phyloP scores from a whole-genome alignment of 2,329 filamentous ascomycete species.

The Fusarium miscanthi region DNA sequence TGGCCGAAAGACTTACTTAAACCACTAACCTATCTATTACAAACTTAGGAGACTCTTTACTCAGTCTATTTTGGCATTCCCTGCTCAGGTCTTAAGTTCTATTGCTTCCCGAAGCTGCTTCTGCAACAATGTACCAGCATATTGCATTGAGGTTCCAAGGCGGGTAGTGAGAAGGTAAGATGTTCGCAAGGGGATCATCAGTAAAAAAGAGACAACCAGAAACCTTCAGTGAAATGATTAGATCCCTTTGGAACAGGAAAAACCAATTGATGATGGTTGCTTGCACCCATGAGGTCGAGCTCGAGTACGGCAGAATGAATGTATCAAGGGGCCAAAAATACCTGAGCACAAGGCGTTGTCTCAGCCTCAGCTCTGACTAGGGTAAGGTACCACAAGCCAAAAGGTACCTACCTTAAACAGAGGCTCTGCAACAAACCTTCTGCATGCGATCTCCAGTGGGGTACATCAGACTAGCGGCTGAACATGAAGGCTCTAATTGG shows the following conservation, averaged over 20 bases:
- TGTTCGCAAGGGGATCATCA: background rate
- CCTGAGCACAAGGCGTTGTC: background rate
- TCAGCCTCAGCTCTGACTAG: constrained; percentile 27
- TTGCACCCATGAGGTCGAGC: background rate
- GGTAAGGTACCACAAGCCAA: constrained; percentile 36
- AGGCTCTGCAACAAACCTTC: constrained; percentile 33
- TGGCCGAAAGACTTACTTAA: background rate
- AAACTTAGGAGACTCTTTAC: background rate
- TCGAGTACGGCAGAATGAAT: background rate
- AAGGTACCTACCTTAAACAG: constrained; percentile 36
- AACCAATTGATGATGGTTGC: constrained; percentile 8
- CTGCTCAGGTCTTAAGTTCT: background rate
- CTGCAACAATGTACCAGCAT: background rate
- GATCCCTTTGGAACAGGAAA: background rate
- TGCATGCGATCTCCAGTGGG: constrained; percentile 36
- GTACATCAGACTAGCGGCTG: constrained; percentile 14
- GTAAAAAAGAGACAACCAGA: background rate
- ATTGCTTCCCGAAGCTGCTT: background rate
- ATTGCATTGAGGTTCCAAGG: background rate
- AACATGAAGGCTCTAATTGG: constrained; percentile 22
- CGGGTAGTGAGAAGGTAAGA: background rate
- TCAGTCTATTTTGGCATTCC: background rate
- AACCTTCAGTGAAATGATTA: background rate
- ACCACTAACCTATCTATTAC: too few relatives aligned
- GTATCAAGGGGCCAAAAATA: constrained; percentile 27